These are phyloP conservation scores for Magnusiomyces tetraspermus DNA, from an alignment of 1,139 yeast genomes.

Conservation along the genomic window DNA sequence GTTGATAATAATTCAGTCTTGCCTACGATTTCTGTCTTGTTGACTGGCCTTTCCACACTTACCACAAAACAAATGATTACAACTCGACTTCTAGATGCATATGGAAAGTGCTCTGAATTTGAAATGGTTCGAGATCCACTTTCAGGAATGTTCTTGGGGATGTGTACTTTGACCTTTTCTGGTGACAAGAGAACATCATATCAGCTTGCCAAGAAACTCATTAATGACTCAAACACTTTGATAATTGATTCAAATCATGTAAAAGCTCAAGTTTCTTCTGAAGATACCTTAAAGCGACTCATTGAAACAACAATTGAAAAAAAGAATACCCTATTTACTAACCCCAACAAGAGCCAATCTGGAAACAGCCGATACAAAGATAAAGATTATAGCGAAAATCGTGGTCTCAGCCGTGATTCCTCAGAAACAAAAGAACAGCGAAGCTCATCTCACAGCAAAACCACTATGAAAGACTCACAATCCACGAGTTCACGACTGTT, in stretches of 20 bases:
- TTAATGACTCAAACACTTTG: slow-evolving; percentile 27
- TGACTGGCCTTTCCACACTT: slow-evolving; percentile 52
- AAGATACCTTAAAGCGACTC: slow-evolving; percentile 16
- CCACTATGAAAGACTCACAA: neutral
- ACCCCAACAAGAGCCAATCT: neutral
- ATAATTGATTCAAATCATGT: slow-evolving; percentile 32
- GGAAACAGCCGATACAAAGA: neutral
- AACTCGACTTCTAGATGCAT: slow-evolving; percentile 45
- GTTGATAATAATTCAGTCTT: slow-evolving; percentile 66
- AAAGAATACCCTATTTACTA: slow-evolving; percentile 18
- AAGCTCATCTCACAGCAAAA: neutral
- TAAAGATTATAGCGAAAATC: neutral
- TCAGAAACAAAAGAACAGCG: neutral
- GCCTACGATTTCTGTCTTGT: slow-evolving; percentile 54
- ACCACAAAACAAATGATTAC: slow-evolving; percentile 41
- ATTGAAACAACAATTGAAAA: slow-evolving; percentile 17
- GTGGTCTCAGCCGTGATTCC: neutral
- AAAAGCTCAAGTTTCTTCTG: slow-evolving; percentile 28
- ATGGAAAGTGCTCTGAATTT: slow-evolving; percentile 52
- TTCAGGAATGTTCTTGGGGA: slow-evolving; percentile 73
- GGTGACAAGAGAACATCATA: slow-evolving; percentile 44
- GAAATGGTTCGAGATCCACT: slow-evolving; percentile 60
- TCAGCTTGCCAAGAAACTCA: slow-evolving; percentile 38
- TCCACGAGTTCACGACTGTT: neutral
- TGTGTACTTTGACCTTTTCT: slow-evolving; percentile 55